Evolutionary conservation across 1,284 basidiomycete species (phyloP).

Genomic region (Cerioporus squamosus): DNA sequence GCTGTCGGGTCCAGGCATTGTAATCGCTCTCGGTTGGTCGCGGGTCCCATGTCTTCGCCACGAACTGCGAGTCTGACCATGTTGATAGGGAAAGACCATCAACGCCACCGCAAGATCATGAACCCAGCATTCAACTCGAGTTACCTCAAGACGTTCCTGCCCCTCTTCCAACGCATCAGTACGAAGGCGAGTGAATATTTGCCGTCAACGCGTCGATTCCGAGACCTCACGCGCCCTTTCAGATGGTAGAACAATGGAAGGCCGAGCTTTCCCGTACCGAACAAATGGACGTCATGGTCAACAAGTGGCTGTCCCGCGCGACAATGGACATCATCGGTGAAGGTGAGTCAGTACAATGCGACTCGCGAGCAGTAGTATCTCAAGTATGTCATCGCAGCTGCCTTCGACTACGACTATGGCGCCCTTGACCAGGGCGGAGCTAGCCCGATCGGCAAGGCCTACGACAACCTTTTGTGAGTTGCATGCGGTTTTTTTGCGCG

Average conservation of each 20-base stretch:
- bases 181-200: constrained; percentile 3
- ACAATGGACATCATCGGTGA: constrained; percentile 36
- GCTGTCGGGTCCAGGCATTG: background rate
- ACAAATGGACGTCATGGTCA: constrained; percentile 1
- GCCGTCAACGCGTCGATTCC: background rate
- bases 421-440: constrained; percentile 22
- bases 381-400: constrained; percentile 17
- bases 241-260: constrained; percentile 22
- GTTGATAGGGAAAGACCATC: constrained; percentile 27
- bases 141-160: constrained; percentile 28
- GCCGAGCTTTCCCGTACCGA: constrained; percentile 8
- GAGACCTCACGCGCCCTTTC: background rate
- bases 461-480: constrained; percentile 38
- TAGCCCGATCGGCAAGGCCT: constrained; percentile 28
- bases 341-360: constrained; percentile 14
- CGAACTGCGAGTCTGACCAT: constrained; percentile 22
- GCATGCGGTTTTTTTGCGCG: background rate
- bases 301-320: constrained; percentile 29
- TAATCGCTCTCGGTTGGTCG: constrained; percentile 15
- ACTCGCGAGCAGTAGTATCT: background rate
- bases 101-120: constrained; percentile 34
- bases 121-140: constrained; percentile 34
- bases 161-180: constrained; percentile 23
- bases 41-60: constrained; percentile 27
- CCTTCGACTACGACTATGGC: constrained; percentile 24